Base-by-base conservation (phyloP, 768 basidiomycete genomes). In the Dioszegia hungarica region DNA sequence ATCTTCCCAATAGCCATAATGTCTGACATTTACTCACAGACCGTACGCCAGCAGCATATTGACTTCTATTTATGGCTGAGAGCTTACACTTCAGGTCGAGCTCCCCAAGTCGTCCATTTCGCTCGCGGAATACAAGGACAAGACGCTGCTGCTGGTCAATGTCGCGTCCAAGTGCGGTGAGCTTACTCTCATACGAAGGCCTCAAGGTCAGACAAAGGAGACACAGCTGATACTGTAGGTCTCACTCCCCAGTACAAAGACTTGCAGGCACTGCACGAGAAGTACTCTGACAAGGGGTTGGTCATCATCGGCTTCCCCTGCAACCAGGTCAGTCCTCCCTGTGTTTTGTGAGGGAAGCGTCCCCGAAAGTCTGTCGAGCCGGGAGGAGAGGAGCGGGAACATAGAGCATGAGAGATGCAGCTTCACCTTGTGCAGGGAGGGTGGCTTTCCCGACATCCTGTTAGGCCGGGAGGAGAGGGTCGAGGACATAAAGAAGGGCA, bases 241-340 rank as follows among this genome's bases (percentile, higher is more conserved):
- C 60, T 74, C 22, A 77, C 76, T 4, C 72, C 72, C 5, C 72
- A 76, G 46, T 77, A 77, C 68, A 72, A 71, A 41, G 66, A 66
- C 24, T 60, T 77, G 19, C 73, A 77, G 57, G 68, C 62, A 6
- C 46, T 77, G 25, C 66, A 76, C 49, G 67, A 74, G 54, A 72
- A 73, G 53, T 70, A 77, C 63, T 54, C 62, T 1, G 54, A 57
- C 19, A 66, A 74, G 34, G 76, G 75, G 6, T 54, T 77, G 34
- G 67, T 64, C 40, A 69, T 73, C 50, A 54, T 75, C 52, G 76
- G 75, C 2, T 77, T 77, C 66, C 76, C 76, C 6, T 73, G 67
- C 41, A 76, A 77, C 57, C 75, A 75, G 62, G 71, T 72, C 29
- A n/a, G n/a, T n/a, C n/a, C n/a, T n/a, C n/a, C n/a, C n/a, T n/a